Evolutionary conservation across 75 land plant genomes (phyloP), one percentile per base, ranked within the genome.

Genomic region (Azolla pinnata): DNA sequence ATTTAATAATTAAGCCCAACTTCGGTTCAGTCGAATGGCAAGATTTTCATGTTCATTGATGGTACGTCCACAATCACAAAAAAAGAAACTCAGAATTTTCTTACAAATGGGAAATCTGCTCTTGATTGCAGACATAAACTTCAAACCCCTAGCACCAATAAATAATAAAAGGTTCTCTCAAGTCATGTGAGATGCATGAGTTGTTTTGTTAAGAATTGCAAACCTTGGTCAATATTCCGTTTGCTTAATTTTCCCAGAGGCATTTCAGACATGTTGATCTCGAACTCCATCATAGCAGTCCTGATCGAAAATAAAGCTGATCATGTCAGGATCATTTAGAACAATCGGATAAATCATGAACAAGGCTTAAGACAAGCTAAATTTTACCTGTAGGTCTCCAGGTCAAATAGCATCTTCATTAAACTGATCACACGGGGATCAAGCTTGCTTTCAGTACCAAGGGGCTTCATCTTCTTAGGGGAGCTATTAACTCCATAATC

Each of bases 281-380:
- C 82, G 70, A 92, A 92, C 61, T 92, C 97, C 96, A 85, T 75
- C 97, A 92, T 92, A 5, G 97, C 97, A 76, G 96, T 81, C 61
- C 97, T 92, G 84, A 20, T 69, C 60, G 42, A 27, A 7, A 34
- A n/a, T 18, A 53, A 2, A n/a, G n/a, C n/a, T n/a, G n/a, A n/a
- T n/a, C n/a, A n/a, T n/a, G n/a, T n/a, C n/a, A n/a, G n/a, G n/a
- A n/a, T n/a, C n/a, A n/a, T n/a, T n/a, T n/a, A n/a, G n/a, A n/a
- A n/a, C n/a, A n/a, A n/a, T n/a, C n/a, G n/a, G n/a, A n/a, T n/a
- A n/a, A n/a, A n/a, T n/a, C n/a, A n/a, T n/a, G n/a, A n/a, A n/a
- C n/a, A n/a, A n/a, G n/a, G n/a, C n/a, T n/a, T n/a, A n/a, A n/a
- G 42, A 7, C 42, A 38, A 7, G 14, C 7, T 7, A 38, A 51